These are phyloP conservation scores for Phytophthora sojae DNA, from an alignment of 352 stramenopile species.

Conservation along the genomic window DNA sequence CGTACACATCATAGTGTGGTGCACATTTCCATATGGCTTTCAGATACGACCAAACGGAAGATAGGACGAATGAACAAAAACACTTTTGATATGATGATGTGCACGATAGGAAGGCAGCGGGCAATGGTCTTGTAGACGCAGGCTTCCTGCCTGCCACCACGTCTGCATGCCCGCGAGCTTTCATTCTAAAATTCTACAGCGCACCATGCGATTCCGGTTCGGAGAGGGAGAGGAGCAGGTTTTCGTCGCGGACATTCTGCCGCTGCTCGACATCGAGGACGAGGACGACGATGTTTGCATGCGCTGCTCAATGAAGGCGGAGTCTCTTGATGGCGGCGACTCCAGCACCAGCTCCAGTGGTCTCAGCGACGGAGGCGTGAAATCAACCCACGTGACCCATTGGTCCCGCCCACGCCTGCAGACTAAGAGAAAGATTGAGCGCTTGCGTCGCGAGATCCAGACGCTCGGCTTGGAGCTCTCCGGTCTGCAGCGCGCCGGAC, in stretches of 20 bases:
- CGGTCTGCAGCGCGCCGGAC: constrained; percentile 7
- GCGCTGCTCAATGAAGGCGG: neutral
- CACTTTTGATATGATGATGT: neutral
- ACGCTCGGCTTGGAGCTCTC: constrained; percentile 18
- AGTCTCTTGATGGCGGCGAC: neutral
- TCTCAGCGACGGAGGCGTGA: constrained; percentile 4
- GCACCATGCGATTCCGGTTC: constrained; percentile 26
- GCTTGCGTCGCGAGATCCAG: constrained; percentile 19
- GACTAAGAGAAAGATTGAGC: constrained; percentile 12
- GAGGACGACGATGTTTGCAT: constrained; percentile 1
- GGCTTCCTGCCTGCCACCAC: too few species aligned
- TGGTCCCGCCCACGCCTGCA: neutral
- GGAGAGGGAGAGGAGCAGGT: constrained; percentile 25
- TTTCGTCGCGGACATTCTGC: constrained; percentile 23
- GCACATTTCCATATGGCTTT: neutral
- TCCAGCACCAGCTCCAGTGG: constrained; percentile 1
- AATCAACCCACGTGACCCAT: neutral
- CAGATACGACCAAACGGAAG: neutral
- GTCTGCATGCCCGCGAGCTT: neutral
- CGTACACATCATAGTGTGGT: neutral
- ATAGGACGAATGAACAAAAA: neutral
- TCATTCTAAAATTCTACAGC: constrained; percentile 16
- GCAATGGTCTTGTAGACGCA: neutral
- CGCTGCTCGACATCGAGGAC: constrained; percentile 21
- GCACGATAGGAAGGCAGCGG: neutral